A percentile compares a stretch with the other conserved stretches of the same genome.
Evolutionary conservation across 148 eudicot species (phyloP).

Genomic region (Camellia lanceoleosa): DNA sequence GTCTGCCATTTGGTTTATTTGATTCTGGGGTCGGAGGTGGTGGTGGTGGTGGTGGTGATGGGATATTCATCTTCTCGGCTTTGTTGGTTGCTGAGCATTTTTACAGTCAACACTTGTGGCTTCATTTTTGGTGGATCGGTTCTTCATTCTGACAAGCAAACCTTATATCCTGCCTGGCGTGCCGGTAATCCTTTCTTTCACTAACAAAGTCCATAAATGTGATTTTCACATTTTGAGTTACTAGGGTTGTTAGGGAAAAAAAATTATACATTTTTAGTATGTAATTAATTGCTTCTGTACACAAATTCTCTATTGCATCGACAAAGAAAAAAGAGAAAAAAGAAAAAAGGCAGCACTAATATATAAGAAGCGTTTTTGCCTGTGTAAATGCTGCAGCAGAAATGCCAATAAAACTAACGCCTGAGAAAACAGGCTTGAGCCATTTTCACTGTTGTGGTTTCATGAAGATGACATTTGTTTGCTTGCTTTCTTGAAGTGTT

Average conservation of each 20-base stretch:
- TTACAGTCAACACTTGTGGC: not conserved
- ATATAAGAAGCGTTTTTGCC: not conserved
- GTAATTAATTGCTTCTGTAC: not conserved
- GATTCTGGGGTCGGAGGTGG: not conserved
- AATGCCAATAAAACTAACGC: not conserved
- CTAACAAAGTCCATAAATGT: slow-evolving; percentile 14
- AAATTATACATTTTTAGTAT: not conserved
- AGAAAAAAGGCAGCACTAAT: not conserved
- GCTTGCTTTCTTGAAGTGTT: not conserved
- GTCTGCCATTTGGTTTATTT: slow-evolving; percentile 22
- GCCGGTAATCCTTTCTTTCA: not conserved
- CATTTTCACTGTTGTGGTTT: not conserved
- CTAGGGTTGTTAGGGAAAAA: not conserved
- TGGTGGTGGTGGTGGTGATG: not conserved
- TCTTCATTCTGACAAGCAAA: not conserved
- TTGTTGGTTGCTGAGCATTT: not conserved
- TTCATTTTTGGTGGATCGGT: not conserved
- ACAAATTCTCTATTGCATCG: slow-evolving; percentile 8
- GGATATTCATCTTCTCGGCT: not conserved
- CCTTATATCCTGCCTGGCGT: too few relatives aligned
- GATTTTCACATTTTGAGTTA: not conserved
- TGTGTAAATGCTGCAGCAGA: not conserved
- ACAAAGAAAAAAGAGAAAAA: not conserved
- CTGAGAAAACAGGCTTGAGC: not conserved
- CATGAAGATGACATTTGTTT: not conserved